Base-by-base conservation (phyloP, 805 yeast genomes). In the Candida succiphila region DNA sequence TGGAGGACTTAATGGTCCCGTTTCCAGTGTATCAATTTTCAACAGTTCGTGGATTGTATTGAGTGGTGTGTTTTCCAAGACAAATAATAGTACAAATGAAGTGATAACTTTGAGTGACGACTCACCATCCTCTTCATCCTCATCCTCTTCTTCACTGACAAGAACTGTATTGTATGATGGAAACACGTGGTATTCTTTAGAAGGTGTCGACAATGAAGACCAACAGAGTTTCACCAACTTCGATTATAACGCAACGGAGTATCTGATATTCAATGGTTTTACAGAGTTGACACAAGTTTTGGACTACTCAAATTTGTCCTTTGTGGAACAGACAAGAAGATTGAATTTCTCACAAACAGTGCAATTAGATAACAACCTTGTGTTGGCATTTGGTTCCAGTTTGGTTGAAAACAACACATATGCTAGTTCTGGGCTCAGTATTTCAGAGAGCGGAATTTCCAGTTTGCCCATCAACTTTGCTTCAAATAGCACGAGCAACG, bases 1-100 rank as follows among this genome's bases (percentile, higher is more conserved):
- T 17, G 68, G 67, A 23, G 65, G 74, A 2, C 36, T 69, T 13
- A 49, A 60, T 39, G 66, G 69, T 2, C 40, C 42, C 1, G 63
- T 75, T 2, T 36, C 48, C 8, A 48, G 55, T 12, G 32, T 70
- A 15, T 31, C 46, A 6, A 22, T 43, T 4, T 38, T 39, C 12
- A 52, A 61, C 18, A 49, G 56, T 12, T 52, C 54, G 10, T 52
- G 57, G 5, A 53, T 79, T 5, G 32, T 68, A 4, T 37, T 75
- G 8, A 54, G 64, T 17, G 85, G 85, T 4, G 46, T 56, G 5
- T 69, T 76, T 39, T 44, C 49, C 25, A 29, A 46, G 6, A 24
- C 43, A 4, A 38, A 39, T 10, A 52, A 60, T 19, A 48, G 54
- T 10, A 52, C 55, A n/a, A 53, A 57, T 5, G 53, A 78, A 6